Evolutionary conservation across 164 flowering plant genomes (phyloP).

Genomic region (Dillenia turbinata): DNA sequence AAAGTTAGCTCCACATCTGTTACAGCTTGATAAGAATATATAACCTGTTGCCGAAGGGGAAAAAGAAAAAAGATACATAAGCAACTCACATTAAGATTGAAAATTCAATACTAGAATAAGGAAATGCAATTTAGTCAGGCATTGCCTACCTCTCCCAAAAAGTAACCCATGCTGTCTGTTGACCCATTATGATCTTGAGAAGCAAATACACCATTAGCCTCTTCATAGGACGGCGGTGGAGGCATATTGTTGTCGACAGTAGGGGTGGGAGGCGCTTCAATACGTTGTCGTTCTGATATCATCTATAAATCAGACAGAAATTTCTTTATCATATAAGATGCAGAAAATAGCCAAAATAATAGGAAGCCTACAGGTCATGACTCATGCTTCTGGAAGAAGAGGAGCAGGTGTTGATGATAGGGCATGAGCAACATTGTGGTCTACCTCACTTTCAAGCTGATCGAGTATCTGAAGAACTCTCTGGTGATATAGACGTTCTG

Average conservation of each 20-base stretch:
- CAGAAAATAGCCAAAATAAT: background rate
- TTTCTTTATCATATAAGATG: background rate
- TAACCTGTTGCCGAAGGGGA: slow-evolving; percentile 27
- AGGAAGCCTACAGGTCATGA: background rate
- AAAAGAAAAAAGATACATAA: too few relatives aligned
- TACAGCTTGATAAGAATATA: slow-evolving; percentile 54
- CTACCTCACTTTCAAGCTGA: slow-evolving; percentile 84
- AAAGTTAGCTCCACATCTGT: slow-evolving; percentile 67
- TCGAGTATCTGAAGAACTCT: slow-evolving; percentile 79
- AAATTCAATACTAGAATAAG: too few relatives aligned
- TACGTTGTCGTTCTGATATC: slow-evolving; percentile 67
- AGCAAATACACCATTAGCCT: slow-evolving; percentile 54
- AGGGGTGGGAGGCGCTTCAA: slow-evolving; percentile 63
- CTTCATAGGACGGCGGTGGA: slow-evolving; percentile 81
- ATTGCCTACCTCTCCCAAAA: slow-evolving; percentile 70
- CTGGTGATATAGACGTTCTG: slow-evolving; percentile 79
- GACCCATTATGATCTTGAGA: slow-evolving; percentile 45
- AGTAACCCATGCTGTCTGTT: slow-evolving; percentile 61
- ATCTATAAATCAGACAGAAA: slow-evolving; percentile 36
- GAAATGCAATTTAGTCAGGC: too few relatives aligned
- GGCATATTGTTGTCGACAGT: slow-evolving; percentile 40
- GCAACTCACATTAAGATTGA: too few relatives aligned
- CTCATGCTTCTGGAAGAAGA: slow-evolving; percentile 1
- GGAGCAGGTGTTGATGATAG: background rate
- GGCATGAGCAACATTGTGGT: background rate